Base-by-base conservation (phyloP, 1,284 basidiomycete species). In the Cryptococcus amylolentus region DNA sequence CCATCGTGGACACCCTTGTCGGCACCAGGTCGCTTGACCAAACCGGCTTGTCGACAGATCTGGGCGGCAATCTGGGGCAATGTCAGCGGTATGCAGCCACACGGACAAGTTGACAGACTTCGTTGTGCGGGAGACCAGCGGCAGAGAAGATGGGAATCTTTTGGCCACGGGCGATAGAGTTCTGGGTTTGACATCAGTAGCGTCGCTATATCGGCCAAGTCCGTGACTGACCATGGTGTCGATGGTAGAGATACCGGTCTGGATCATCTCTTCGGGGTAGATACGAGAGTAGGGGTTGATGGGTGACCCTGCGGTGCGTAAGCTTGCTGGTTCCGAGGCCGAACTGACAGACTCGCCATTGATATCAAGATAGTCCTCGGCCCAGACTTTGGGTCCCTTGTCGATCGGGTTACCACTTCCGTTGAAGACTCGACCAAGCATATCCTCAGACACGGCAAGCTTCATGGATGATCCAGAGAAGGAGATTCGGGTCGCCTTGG, bases 71-170 rank as follows among this genome's bases (percentile, higher is more conserved):
- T 99, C 91, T 93, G 45, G 10, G 31, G 5, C 31, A 35, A 35
- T 10, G 31, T 35, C 31, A 35, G 31, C 31, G 6, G 6, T 31
- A 39, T 23, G 37, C 42, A 6, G 31, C 10, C 10, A 35, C 31
- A 35, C 27, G 13, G 40, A 39, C 13, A 20, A 51, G 26, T 14
- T 60, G 50, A 70, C 78, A 67, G 63, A 91, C 91, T 81, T 98
- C 92, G 79, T 99, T 98, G 82, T 99, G 96, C 49, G 96, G 96
- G 56, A 99, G 82, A 85, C 96, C 74, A 57, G 96, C 91, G 47
- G 96, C 96, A 58, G 93, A 98, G 84, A 99, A 99, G 78, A 98
- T 99, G 61, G 96, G 96, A 65, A 99, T 98, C 85, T 99, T 99
- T 79, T 99, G 96, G 47, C 96, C 96, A 82, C 96, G 92, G 57